A percentile compares a stretch with the other conserved stretches of the same genome.
Evolutionary conservation across 768 basidiomycete genomes (phyloP).

Genomic region (Suillus brevipes): DNA sequence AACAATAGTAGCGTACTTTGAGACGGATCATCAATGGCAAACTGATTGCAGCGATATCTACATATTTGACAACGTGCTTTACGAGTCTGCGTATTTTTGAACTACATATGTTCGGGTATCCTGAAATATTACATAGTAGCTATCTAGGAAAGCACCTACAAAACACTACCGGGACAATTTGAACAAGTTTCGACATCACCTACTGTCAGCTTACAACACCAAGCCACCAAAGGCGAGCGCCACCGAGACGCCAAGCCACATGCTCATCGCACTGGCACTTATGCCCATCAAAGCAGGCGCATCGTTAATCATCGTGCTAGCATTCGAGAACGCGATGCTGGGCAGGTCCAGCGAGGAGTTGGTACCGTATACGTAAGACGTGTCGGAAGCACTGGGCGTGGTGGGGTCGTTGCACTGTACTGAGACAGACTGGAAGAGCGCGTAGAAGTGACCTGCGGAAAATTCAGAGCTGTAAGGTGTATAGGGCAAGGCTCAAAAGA

Average conservation of each 20-base stretch:
- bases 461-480: not conserved
- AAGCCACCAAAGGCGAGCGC: constrained; percentile 17
- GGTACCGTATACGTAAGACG: constrained; percentile 63
- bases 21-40: not conserved
- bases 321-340: constrained; percentile 57
- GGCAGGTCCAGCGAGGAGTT: constrained; percentile 57
- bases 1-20: not conserved
- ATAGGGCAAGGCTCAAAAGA: not conserved
- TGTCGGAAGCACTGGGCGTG: constrained; percentile 44
- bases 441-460: constrained; percentile 65
- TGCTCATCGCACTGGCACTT: constrained; percentile 14
- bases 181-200: not conserved
- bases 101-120: constrained; percentile 5
- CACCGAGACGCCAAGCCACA: constrained; percentile 14
- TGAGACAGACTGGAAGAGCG: constrained; percentile 58
- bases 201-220: constrained; percentile 17
- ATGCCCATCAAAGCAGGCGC: constrained; percentile 14
- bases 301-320: constrained; percentile 52
- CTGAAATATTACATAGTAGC: not conserved
- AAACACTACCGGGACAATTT: not conserved
- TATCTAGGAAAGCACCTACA: not conserved
- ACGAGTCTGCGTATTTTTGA: constrained; percentile 7
- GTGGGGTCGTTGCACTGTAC: constrained; percentile 61
- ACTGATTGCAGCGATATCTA: not conserved
- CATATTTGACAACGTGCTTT: not conserved